Conservation (phyloP, 2,329 filamentous ascomycete species). For the Whalleya microplaca region DNA sequence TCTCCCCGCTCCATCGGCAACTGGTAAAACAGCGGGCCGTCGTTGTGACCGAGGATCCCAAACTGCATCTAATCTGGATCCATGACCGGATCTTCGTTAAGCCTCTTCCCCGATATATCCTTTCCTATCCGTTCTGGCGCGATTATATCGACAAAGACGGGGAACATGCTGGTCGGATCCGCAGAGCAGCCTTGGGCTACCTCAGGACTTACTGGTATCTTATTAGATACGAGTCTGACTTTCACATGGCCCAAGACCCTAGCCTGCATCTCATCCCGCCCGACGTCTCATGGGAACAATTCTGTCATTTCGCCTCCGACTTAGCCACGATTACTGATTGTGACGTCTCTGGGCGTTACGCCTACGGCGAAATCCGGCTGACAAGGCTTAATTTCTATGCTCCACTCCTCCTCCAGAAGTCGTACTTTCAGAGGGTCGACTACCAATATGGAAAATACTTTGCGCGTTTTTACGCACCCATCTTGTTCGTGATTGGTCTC, state of each 20-base stretch:
- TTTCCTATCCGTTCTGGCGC: constrained; percentile 33
- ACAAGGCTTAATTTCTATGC: constrained; percentile 24
- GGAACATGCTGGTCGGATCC: constrained; percentile 5
- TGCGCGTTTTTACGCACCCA: constrained; percentile 22
- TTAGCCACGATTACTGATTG: constrained; percentile 13
- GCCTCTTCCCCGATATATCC: constrained; percentile 37
- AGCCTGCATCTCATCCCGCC: constrained; percentile 16
- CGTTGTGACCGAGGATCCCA: constrained; percentile 38
- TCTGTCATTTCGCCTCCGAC: constrained; percentile 15
- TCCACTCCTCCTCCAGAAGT: constrained; percentile 17
- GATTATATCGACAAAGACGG: constrained; percentile 14
- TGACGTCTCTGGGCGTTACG: constrained; percentile 22
- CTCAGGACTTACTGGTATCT: constrained; percentile 39
- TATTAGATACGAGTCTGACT: constrained; percentile 40
- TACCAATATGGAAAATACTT: constrained; percentile 26
- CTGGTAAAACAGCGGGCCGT: constrained; percentile 34
- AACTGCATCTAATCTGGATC: constrained; percentile 41
- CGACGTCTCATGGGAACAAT: constrained; percentile 23
- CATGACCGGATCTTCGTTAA: constrained; percentile 39
- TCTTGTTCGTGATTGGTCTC: constrained; percentile 23
- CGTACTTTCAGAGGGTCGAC: constrained; percentile 18
- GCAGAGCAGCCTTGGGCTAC: constrained; percentile 36
- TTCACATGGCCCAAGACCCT: constrained; percentile 37
- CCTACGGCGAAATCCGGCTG: constrained; percentile 20
- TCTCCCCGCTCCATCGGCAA: constrained; percentile 37